These are phyloP conservation scores for Sungouiozyma ichnusensis DNA, from an alignment of 805 yeast species.

Conservation along the genomic window DNA sequence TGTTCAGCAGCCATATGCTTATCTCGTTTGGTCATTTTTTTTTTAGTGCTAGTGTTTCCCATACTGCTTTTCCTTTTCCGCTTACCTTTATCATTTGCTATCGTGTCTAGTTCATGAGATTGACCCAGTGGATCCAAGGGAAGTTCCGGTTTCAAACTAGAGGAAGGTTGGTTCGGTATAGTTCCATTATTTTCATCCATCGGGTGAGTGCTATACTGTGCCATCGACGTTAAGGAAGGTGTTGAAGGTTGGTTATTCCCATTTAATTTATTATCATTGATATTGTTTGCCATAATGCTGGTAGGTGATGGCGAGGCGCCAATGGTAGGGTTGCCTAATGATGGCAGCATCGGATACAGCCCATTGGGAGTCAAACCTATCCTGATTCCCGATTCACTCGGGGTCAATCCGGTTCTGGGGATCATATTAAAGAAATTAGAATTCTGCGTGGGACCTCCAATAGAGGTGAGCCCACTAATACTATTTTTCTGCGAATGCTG, in stretches of 20 bases:
- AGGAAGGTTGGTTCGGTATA: not conserved
- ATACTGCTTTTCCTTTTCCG: too few species aligned
- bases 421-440: slow-evolving; percentile 5
- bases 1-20: slow-evolving; percentile 1
- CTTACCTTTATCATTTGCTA: too few species aligned
- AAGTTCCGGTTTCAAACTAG: too few species aligned
- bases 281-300: not conserved
- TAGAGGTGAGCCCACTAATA: not conserved
- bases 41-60: too few species aligned
- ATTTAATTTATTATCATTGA: not conserved
- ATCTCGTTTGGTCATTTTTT: too few species aligned
- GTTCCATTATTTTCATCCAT: not conserved
- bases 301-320: not conserved
- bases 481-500: not conserved
- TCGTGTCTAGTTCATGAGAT: too few species aligned
- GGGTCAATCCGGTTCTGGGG: slow-evolving; percentile 52
- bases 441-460: not conserved
- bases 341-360: slow-evolving; percentile 12
- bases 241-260: not conserved
- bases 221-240: not conserved
- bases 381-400: slow-evolving; percentile 63
- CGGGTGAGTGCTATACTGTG: not conserved
- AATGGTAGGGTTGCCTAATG: slow-evolving; percentile 3
- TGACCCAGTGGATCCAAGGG: too few species aligned
- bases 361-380: slow-evolving; percentile 61